Evolutionary conservation across 2,329 filamentous ascomycete species (phyloP), one percentile per base, ranked within the genome.

Genomic region (Fusarium sp.): DNA sequence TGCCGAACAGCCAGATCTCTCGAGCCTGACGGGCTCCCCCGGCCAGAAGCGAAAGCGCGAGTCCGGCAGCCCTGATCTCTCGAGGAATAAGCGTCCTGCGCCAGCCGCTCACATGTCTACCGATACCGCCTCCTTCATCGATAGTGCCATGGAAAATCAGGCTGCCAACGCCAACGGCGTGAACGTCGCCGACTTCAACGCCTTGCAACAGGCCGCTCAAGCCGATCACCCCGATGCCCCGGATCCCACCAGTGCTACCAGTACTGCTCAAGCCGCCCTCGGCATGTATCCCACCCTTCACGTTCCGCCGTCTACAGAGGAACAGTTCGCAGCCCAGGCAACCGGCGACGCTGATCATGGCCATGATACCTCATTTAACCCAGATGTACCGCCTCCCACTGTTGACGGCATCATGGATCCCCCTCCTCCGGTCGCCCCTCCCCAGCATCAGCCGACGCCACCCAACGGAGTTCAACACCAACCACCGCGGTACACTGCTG

Each of bases 221-320:
- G 79, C 77, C 27, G 79, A 86, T 16, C 85, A 87, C 66, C 78
- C 81, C 12, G 86, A 86, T 54, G 77, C 82, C 10, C 75, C 85
- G 12, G 85, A 88, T 68, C 82, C 85, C 11, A 81, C 84, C 59
- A 87, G 85, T 72, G 88, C 87, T 18, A 88, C 88, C 5, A 89
- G 83, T 72, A 90, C 88, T 13, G 88, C 88, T 6, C 88, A 88
- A 41, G 88, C 88, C 12, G 88, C 88, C 30, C 80, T 90, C 3
- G 85, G 85, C 60, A 88, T 90, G 83, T 90, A 89, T 73, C 88
- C 88, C 6, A 88, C 87, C 2, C 80, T 90, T 4, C 87, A 89
- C 68, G 85, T 89, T 3, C 87, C 88, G 4, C 82, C 84, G 23
- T 82, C 86, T 4, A 89, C 88, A 0, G 87, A 89, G 72, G 87